Base-by-base conservation (phyloP, 164 flowering plant species). In the Chimonanthus salicifolius region DNA sequence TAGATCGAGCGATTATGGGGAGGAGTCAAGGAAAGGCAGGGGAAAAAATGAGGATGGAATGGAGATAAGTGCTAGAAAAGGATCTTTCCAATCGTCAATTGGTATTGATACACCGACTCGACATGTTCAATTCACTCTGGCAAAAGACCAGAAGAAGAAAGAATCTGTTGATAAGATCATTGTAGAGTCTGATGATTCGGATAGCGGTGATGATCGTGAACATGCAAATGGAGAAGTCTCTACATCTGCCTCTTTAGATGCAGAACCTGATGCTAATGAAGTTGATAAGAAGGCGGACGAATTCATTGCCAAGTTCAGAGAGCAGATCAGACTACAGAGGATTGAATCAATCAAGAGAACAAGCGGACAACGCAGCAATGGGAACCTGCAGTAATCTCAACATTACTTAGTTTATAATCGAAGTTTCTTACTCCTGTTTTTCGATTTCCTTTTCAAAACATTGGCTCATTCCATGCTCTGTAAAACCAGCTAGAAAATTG, bases 231-330 rank as follows among this genome's bases (percentile, higher is more conserved):
- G 66, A 9, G 83, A 80, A 62, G 81, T 73, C 68, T 71, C 71
- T 2, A 49, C 62, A n/a, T 54, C 78, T 2, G 48, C 48, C 21
- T 74, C 47, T 62, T 76, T 49, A 69, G 84, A 80, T 54, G 81
- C 74, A 18, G 86, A 83, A 11, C 80, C 78, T 9, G 90, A 87
- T 74, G 50, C 69, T 3, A 76, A 76, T 62, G 83, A 81, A 73
- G 97, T 94, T 45, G 97, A 94, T 73, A 88, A 85, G 88, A 92
- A 94, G 75, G 98, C 97, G 20, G 95, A 81, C 72, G 98, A 94
- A 77, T 94, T 94, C 82, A 92, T 92, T 74, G 97, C 97, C 60
- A 92, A 91, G 78, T 91, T 94, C 77, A 92, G 94, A 62, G 97
- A 94, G 88, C 97, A 92, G 71, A 94, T 94, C 73, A 84, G 98